Evolutionary conservation across 305 asterid species (phyloP).

Genomic region (Solanum hybrid): DNA sequence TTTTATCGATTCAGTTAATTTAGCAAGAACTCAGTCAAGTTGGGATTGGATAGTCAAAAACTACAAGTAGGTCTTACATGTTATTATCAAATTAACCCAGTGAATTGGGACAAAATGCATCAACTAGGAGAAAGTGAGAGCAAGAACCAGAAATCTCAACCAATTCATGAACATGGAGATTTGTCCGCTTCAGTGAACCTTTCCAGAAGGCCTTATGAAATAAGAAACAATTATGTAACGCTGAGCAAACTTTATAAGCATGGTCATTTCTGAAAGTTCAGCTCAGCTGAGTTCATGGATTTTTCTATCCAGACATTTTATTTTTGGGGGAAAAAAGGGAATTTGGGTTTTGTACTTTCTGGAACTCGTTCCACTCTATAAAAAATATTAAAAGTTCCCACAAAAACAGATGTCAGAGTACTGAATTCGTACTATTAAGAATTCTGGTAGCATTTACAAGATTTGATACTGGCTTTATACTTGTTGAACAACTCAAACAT

Average conservation of each 20-base stretch:
- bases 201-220: not conserved
- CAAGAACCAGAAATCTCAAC: not conserved
- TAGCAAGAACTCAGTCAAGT: not conserved
- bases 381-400: not conserved
- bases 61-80: not conserved
- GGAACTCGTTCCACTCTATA: not conserved
- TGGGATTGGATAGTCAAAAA: not conserved
- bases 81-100: not conserved
- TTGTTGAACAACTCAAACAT: not conserved
- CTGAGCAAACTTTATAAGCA: not conserved
- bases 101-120: not conserved
- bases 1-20: not conserved
- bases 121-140: not conserved
- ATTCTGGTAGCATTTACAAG: not conserved
- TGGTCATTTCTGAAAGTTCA: not conserved
- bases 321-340: not conserved
- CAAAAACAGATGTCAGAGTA: not conserved
- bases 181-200: not conserved
- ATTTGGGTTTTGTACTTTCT: not conserved
- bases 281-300: not conserved
- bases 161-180: not conserved
- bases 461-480: not conserved
- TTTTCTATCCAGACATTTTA: not conserved
- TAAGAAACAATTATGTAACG: not conserved
- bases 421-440: not conserved